Conservation (phyloP, 1,284 basidiomycete genomes). For the Rhizoctonia solani region DNA sequence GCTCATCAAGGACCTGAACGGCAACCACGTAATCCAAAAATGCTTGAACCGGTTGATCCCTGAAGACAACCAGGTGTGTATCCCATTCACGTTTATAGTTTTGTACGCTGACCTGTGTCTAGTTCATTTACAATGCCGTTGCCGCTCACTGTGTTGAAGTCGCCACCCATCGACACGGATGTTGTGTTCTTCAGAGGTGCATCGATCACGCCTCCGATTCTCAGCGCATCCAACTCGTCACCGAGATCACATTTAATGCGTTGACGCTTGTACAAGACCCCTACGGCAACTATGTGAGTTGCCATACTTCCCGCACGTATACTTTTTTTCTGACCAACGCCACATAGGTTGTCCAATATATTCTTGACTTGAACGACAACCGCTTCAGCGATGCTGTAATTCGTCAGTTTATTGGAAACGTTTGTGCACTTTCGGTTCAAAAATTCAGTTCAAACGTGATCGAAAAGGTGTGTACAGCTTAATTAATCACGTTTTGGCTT, state of each 20-base stretch:
- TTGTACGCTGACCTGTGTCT: slow-evolving; percentile 35
- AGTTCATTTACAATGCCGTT: slow-evolving; percentile 99
- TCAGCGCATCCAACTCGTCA: slow-evolving; percentile 95
- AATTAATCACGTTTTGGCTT: not conserved
- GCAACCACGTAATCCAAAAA: slow-evolving; percentile 99
- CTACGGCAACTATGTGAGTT: slow-evolving; percentile 89
- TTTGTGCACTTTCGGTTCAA: slow-evolving; percentile 96
- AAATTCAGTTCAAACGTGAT: slow-evolving; percentile 98
- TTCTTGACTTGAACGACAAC: slow-evolving; percentile 96
- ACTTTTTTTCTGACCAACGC: slow-evolving; percentile 7
- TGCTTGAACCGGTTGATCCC: slow-evolving; percentile 97
- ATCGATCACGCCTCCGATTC: slow-evolving; percentile 97
- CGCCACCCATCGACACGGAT: slow-evolving; percentile 98
- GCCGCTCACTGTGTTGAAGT: slow-evolving; percentile 99
- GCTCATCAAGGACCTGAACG: slow-evolving; percentile 99
- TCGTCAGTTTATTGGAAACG: slow-evolving; percentile 96
- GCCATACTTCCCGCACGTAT: not conserved
- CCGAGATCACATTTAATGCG: slow-evolving; percentile 98
- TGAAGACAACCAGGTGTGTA: slow-evolving; percentile 90
- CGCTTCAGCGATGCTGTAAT: slow-evolving; percentile 98
- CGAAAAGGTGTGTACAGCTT: slow-evolving; percentile 66
- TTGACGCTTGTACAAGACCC: slow-evolving; percentile 98
- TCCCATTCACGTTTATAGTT: slow-evolving; percentile 18
- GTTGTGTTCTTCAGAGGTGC: slow-evolving; percentile 97
- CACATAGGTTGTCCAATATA: slow-evolving; percentile 90